Percentiles rank a stretch among this genome's conserved stretches.
Evolutionary conservation across 106 monocot genomes (phyloP).

Genomic region (Agapanthus africanus): DNA sequence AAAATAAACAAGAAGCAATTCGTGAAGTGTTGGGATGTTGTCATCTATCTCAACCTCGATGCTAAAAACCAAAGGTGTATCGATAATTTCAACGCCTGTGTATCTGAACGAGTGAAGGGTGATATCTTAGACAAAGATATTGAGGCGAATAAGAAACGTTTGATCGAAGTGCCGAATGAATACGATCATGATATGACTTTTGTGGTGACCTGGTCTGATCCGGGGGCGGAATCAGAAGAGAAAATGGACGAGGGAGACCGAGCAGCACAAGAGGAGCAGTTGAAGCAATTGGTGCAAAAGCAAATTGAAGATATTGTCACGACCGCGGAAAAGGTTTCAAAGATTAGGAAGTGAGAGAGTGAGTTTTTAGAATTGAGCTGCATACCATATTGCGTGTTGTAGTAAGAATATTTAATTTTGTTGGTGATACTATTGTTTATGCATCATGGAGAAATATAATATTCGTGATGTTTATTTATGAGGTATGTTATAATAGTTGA

Average conservation of each 20-base stretch:
- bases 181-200: slow-evolving; percentile 66
- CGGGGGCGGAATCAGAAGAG: slow-evolving; percentile 16
- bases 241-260: slow-evolving; percentile 26
- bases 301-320: slow-evolving; percentile 52
- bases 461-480: too few species aligned
- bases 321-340: slow-evolving; percentile 51
- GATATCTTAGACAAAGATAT: slow-evolving; percentile 59
- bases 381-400: too few species aligned
- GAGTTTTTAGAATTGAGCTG: too few species aligned
- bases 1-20: slow-evolving; percentile 95
- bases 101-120: slow-evolving; percentile 41
- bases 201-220: slow-evolving; percentile 36
- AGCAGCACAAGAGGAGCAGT: slow-evolving; percentile 74
- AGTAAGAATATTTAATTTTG: too few species aligned
- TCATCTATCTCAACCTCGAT: slow-evolving; percentile 63
- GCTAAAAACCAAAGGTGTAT: slow-evolving; percentile 24
- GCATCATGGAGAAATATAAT: too few species aligned
- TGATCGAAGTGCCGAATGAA: slow-evolving; percentile 57
- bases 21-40: slow-evolving; percentile 75
- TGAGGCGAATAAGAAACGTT: slow-evolving; percentile 33
- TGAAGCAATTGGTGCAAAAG: slow-evolving; percentile 58
- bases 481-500: too few species aligned
- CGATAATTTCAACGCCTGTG: slow-evolving; percentile 50
- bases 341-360: slow-evolving; percentile 1
- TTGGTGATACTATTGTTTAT: too few species aligned